Conservation (phyloP, 2,329 filamentous ascomycete genomes). For the Penicillium sp. region DNA sequence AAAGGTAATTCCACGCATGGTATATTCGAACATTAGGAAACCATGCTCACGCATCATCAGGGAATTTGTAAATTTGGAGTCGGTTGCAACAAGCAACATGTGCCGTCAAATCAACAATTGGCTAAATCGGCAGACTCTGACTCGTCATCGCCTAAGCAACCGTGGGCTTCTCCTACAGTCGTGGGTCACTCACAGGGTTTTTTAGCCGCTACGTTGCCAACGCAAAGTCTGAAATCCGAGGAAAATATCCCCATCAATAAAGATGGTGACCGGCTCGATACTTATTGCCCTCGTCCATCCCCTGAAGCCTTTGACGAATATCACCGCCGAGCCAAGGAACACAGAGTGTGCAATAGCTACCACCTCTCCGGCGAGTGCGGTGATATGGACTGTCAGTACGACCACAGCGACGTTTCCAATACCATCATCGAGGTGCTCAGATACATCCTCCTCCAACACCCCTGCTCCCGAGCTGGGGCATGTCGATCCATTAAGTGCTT, state of each 20-base stretch:
- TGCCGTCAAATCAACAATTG: constrained; percentile 25
- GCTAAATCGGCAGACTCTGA: constrained; percentile 18
- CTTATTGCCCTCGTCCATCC: constrained; percentile 38
- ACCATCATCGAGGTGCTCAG: constrained; percentile 43
- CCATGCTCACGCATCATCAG: constrained; percentile 15
- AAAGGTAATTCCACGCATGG: constrained; percentile 23
- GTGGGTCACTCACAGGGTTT: constrained; percentile 21
- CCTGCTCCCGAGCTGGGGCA: constrained; percentile 41
- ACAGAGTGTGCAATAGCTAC: constrained; percentile 53
- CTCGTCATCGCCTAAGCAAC: constrained; percentile 13
- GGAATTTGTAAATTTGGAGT: constrained; percentile 35
- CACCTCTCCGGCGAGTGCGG: constrained; percentile 46
- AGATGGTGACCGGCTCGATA: constrained; percentile 49
- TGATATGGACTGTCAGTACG: constrained; percentile 42
- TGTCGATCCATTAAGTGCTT: constrained; percentile 49
- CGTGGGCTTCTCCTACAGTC: constrained; percentile 11
- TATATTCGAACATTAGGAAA: neutral
- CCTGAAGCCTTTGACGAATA: constrained; percentile 42
- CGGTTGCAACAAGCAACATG: constrained; percentile 32
- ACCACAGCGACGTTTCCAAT: constrained; percentile 47
- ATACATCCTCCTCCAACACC: constrained; percentile 45
- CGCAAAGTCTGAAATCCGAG: constrained; percentile 16
- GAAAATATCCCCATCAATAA: constrained; percentile 49
- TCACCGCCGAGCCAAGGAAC: constrained; percentile 34
- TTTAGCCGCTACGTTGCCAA: constrained; percentile 21